phyloP scores from a whole-genome alignment of 2,329 filamentous ascomycete genomes.

The Alternaria sp. region DNA sequence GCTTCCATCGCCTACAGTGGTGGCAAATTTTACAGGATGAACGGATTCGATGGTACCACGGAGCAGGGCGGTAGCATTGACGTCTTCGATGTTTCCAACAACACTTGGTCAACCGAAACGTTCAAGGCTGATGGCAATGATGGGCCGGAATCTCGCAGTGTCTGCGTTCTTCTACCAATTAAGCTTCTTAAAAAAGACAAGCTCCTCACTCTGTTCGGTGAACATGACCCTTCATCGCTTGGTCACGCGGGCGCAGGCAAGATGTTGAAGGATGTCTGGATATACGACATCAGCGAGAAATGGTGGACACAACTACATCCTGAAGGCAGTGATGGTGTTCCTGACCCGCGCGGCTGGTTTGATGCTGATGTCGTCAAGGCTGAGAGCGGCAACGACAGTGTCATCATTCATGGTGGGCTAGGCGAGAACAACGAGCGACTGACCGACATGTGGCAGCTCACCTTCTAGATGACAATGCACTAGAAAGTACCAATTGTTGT shows the following conservation, averaged over 20 bases:
- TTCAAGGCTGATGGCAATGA: constrained; percentile 55
- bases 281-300: constrained; percentile 51
- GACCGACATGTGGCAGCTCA: constrained; percentile 60
- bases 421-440: constrained; percentile 62
- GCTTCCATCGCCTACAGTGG: constrained; percentile 70
- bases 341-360: constrained; percentile 62
- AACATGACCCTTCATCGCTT: constrained; percentile 61
- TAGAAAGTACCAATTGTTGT: not conserved
- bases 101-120: constrained; percentile 54
- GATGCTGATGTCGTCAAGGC: constrained; percentile 57
- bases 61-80: constrained; percentile 78
- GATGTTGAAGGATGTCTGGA: constrained; percentile 64
- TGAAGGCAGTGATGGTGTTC: constrained; percentile 37
- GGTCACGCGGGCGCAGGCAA: constrained; percentile 65
- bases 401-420: constrained; percentile 62
- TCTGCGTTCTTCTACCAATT: constrained; percentile 58
- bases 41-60: constrained; percentile 75
- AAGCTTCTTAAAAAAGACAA: constrained; percentile 46
- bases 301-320: constrained; percentile 48
- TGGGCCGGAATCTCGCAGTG: constrained; percentile 61
- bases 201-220: constrained; percentile 63
- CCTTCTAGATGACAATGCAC: constrained; percentile 34
- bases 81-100: constrained; percentile 57
- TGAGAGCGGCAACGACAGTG: constrained; percentile 42
- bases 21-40: constrained; percentile 77